Base-by-base conservation (phyloP, 2,329 filamentous ascomycete species). In the Penicillium sp. region DNA sequence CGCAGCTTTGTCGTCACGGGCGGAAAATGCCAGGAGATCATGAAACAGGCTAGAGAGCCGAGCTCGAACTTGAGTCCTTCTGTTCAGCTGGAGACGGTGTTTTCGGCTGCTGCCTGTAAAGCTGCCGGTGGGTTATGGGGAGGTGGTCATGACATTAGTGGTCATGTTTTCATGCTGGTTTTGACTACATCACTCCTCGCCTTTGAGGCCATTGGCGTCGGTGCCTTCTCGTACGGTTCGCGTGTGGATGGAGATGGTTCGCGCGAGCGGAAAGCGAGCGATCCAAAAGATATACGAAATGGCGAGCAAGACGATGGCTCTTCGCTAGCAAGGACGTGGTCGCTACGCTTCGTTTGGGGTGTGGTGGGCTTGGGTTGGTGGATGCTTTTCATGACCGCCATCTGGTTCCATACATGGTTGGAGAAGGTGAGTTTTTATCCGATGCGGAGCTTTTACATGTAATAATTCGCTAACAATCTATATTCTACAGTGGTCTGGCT, bases 361-460 rank as follows among this genome's bases (percentile, higher is more conserved):
- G 85, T 97, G 26, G 83, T 89, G 19, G 86, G 76, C 0, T 68
- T 97, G 70, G 91, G 88, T 70, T 84, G 88, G 79, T 98, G 95
- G 91, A 99, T 99, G 95, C 76, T 99, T 72, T 81, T 98, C 59
- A 99, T 99, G 95, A 99, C 95, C 41, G 93, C 93, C 3, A 93
- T 96, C 39, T 99, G 93, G 81, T 99, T 99, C 70, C 95, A 99
- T 75, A 99, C 95, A 0, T 98, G 93, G 93, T 88, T 96, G 68
- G 95, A 99, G 79, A 99, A 98, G 88, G 89, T 90, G 68, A 69
- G 82, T 72, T 52, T 16, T 26, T 7, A 26, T 21, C 6, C 9
- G 26, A 22, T 5, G 8, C 11, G 13, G 10, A 26, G 21, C 0
- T 22, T 13, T n/a, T 31, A 44, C 29, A 8, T 24, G 24, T 16